Conservation (phyloP, 2,329 filamentous ascomycete genomes). For the Microdochium paspali region DNA sequence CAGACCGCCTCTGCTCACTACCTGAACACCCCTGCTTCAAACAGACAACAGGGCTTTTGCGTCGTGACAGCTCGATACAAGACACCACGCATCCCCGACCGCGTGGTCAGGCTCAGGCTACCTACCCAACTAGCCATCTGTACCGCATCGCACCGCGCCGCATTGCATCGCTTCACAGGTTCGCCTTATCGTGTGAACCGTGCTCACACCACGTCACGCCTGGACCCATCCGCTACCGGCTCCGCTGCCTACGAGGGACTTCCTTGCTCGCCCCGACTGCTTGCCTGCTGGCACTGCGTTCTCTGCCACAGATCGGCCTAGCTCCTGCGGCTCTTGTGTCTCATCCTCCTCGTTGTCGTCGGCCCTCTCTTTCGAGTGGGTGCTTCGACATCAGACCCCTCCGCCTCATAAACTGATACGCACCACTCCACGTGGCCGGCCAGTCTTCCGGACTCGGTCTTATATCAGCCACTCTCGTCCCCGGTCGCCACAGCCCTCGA, state of each 20-base stretch:
- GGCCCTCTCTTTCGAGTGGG: background rate
- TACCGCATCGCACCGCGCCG: too few species aligned
- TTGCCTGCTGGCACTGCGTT: background rate
- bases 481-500: background rate
- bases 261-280: background rate
- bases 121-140: background rate
- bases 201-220: slow-evolving; percentile 1
- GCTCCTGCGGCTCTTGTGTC: background rate
- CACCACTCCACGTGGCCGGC: background rate
- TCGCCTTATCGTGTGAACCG: background rate
- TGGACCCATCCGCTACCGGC: background rate
- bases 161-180: background rate
- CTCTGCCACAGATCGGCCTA: background rate
- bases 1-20: slow-evolving; percentile 8
- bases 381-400: background rate
- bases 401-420: background rate
- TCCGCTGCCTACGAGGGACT: background rate
- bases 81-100: background rate
- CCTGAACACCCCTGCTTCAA: slow-evolving; percentile 13
- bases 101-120: background rate
- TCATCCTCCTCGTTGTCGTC: background rate
- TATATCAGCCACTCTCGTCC: background rate
- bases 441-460: slow-evolving; percentile 1
- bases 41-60: slow-evolving; percentile 1
- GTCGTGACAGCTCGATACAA: background rate